Base-by-base conservation (phyloP, 2,329 filamentous ascomycete species). In the Venturia pyrina region DNA sequence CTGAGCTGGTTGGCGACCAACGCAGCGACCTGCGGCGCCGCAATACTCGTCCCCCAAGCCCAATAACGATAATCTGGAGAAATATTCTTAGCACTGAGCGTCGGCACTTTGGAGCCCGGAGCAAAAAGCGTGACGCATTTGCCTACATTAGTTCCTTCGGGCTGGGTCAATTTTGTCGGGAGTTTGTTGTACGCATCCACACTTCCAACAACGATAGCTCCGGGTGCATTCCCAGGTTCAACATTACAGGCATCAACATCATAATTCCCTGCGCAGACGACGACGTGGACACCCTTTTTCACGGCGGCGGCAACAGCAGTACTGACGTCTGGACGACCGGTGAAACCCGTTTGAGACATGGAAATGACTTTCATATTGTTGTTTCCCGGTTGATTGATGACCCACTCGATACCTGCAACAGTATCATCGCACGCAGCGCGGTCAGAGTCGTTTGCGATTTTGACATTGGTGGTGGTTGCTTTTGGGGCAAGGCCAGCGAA, bases 331-430 rank as follows among this genome's bases (percentile, higher is more conserved):
- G 65, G 65, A 24, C 32, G 28, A 17, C 61, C 61, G 21, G 44
- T 66, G 24, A 66, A 66, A 1, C 61, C 61, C 28, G 40, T 34
- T 34, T 66, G 65, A 21, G 61, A 65, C 61, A 66, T 50, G 28
- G 65, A 66, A 6, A 66, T 66, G n/a, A 66, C 65, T 66, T 66
- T 66, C 61, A 66, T 53, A 62, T 56, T 65, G 50, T 66, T 66
- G 21, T 65, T 37, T 3, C 65, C 65, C 10, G 65, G 65, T 21
- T 53, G 19, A 32, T 7, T 24, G 24, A 66, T 28, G 7, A 66
- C 65, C 62, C 62, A 66, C n/a, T 66, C 61, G 34, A 66, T 65
- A 3, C 65, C 65, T 10, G 65, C 65, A 28, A 66, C 65, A 15
- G 48, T 53, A 34, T 65, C 61, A 50, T 62, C 63, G 62, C 62